These are phyloP conservation scores for Mollisiaceae sp. DNA, from an alignment of 2,329 filamentous ascomycete genomes.

Conservation along the genomic window DNA sequence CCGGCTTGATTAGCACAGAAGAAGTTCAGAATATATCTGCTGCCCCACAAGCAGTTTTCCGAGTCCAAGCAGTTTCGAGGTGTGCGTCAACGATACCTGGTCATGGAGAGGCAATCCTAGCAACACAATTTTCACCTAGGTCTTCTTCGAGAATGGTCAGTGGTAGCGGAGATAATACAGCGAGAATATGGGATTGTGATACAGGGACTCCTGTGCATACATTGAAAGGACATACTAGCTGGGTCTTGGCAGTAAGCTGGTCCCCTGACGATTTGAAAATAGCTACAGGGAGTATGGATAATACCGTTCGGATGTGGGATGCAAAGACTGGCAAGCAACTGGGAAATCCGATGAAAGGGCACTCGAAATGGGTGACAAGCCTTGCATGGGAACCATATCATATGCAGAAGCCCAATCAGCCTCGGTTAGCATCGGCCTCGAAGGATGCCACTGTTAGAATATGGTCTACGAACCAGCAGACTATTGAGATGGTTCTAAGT, in stretches of 20 bases:
- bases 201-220: conserved; percentile 89
- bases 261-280: conserved; percentile 81
- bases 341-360: conserved; percentile 76
- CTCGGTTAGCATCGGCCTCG: conserved; percentile 82
- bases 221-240: conserved; percentile 83
- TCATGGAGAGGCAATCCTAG: conserved; percentile 89
- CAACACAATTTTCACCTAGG: conserved; percentile 82
- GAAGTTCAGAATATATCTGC: conserved; percentile 56
- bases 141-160: conserved; percentile 81
- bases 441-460: conserved; percentile 89
- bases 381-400: conserved; percentile 95
- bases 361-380: conserved; percentile 87
- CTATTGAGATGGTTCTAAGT: conserved; percentile 80
- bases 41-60: conserved; percentile 89
- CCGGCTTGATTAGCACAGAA: conserved; percentile 43
- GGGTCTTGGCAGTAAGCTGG: conserved; percentile 88
- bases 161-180: conserved; percentile 89
- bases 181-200: conserved; percentile 92
- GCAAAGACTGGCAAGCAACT: conserved; percentile 77
- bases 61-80: conserved; percentile 88
- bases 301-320: conserved; percentile 88
- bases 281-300: conserved; percentile 93
- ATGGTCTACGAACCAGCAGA: conserved; percentile 81
- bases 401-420: conserved; percentile 72
- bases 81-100: conserved; percentile 88